Percentiles rank a stretch among this genome's conserved stretches.
Evolutionary conservation across 1,139 yeast species (phyloP).

Genomic region (Candida sanyaensis): DNA sequence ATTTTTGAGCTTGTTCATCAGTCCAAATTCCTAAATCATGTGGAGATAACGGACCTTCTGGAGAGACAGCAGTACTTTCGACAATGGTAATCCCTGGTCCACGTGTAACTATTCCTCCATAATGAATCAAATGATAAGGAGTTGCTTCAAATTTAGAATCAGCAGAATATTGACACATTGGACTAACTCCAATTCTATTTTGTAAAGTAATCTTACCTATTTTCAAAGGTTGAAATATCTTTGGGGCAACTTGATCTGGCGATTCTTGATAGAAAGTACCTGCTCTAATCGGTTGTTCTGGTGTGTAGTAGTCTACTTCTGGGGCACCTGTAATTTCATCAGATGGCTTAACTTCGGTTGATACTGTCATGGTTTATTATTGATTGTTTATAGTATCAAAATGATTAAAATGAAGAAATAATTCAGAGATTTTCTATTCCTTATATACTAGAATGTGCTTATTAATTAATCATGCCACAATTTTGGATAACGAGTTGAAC

Average conservation of each 20-base stretch:
- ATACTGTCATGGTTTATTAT: conserved; percentile 10
- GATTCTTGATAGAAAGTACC: conserved; percentile 19
- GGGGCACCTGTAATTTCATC: conserved; percentile 14
- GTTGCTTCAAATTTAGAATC: conserved; percentile 36
- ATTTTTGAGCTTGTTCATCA: conserved; percentile 49
- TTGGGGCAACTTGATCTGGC: conserved; percentile 16
- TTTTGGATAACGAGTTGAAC: too few relatives aligned
- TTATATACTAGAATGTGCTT: background rate
- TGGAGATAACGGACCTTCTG: conserved; percentile 45
- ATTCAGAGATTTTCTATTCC: background rate
- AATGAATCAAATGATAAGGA: conserved; percentile 50
- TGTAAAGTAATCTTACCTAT: conserved; percentile 34
- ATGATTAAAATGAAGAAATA: background rate
- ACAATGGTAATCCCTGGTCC: conserved; percentile 56
- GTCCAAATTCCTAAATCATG: conserved; percentile 53
- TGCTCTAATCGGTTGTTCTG: conserved; percentile 19
- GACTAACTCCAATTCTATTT: conserved; percentile 60
- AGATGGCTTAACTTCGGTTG: conserved; percentile 14
- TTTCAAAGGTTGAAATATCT: conserved; percentile 21
- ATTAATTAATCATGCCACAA: background rate
- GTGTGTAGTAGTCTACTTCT: conserved; percentile 18
- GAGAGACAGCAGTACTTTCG: conserved; percentile 53
- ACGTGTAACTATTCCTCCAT: conserved; percentile 41
- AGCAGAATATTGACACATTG: conserved; percentile 61
- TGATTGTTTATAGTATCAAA: background rate